Base-by-base conservation (phyloP, 2,329 filamentous ascomycete species). In the Myriosclerotinia curreyana region DNA sequence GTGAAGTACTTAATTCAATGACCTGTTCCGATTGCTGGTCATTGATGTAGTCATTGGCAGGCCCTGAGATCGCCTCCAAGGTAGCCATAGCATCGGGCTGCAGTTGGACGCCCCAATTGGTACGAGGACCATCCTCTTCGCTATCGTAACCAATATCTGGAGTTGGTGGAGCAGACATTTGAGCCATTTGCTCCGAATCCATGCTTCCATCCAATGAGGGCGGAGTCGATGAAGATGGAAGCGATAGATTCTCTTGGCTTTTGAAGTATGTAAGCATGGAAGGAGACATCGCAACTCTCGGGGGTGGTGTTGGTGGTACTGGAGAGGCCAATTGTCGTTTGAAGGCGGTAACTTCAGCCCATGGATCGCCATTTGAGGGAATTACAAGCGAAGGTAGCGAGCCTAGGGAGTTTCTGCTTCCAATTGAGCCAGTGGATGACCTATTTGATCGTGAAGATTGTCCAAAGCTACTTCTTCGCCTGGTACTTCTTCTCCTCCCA, bases 191-290 rank as follows among this genome's bases (percentile, higher is more conserved):
- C 73, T 97, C 93, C 2, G 93, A 96, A 11, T 87, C 89, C 71
- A 95, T 79, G 76, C 92, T 96, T 28, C 92, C 93, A 77, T 96
- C 93, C 4, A 76, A 66, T 5, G 94, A 97, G 4, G 94, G 94
- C 5, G 93, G 89, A 7, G 91, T 89, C 63, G 91, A 93, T 38
- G 86, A 83, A 44, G 86, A 87, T 1, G 92, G 92, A 4, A 94
- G 82, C 46, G 86, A 87, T 1, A 92, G 91, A 4, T 94, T 82
- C 55, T 86, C 83, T 28, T 87, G 82, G 66, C 86, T 84, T 69
- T 86, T 83, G 59, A 96, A 86, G 72, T 90, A 87, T 14, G 86
- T 86, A 69, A 94, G 81, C 64, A 89, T 85, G 22, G 86, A 86
- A 5, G 90, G 90, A 5, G 90, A 93, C 77, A 96, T 89, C 64